Conservation (phyloP, 306 rosid genomes). For the Crotalaria pallida region DNA sequence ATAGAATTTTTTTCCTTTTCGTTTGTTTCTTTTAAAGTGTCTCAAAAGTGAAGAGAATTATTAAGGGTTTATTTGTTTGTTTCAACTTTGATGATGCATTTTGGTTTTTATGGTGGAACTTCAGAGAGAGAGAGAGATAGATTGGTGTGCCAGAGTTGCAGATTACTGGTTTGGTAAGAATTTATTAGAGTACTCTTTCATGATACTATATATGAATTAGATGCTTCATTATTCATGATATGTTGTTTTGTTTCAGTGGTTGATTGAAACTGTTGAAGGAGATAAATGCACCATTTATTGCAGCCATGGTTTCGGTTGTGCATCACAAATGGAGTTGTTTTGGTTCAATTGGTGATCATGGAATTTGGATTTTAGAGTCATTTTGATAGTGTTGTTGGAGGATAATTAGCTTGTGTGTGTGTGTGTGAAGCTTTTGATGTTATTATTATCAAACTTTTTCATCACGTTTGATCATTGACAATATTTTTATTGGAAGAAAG, state of each 20-base stretch:
- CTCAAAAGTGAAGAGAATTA: not conserved
- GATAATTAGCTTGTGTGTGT: slow-evolving; percentile 9
- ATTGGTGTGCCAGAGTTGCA: slow-evolving; percentile 11
- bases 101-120: not conserved
- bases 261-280: slow-evolving; percentile 35
- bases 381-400: slow-evolving; percentile 2
- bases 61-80: not conserved
- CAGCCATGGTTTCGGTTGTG: slow-evolving; percentile 30
- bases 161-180: not conserved
- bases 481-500: slow-evolving; percentile 15
- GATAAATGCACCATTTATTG: slow-evolving; percentile 15
- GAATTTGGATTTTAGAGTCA: slow-evolving; percentile 36
- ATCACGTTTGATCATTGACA: slow-evolving; percentile 25
- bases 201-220: slow-evolving; percentile 15
- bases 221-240: not conserved
- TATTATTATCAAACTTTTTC: slow-evolving; percentile 29
- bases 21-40: not conserved
- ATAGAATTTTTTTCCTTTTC: not conserved
- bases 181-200: slow-evolving; percentile 10
- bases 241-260: slow-evolving; percentile 27
- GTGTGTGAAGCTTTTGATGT: slow-evolving; percentile 27
- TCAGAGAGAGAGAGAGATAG: slow-evolving; percentile 4
- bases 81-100: not conserved
- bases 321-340: slow-evolving; percentile 20
- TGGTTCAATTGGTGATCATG: slow-evolving; percentile 27